These are phyloP conservation scores for Fusarium devonianum DNA, from an alignment of 2,329 filamentous ascomycete genomes.

Conservation along the genomic window DNA sequence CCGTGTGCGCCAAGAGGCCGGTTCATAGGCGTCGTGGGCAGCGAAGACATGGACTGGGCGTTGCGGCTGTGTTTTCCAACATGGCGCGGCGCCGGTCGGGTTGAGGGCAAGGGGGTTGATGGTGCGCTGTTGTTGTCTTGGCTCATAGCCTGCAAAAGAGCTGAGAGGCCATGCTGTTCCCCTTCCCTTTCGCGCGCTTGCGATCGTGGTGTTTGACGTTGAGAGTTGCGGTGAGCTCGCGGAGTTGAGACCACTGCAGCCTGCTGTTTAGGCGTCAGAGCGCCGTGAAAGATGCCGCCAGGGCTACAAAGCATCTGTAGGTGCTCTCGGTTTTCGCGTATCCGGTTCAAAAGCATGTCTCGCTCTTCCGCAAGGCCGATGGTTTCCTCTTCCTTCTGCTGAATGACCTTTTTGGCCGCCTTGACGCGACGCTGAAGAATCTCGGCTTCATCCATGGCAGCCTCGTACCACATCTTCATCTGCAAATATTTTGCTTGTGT, in stretches of 20 bases:
- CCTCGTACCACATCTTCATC: slow-evolving; percentile 71
- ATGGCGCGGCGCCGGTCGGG: slow-evolving; percentile 56
- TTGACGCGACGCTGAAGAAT: slow-evolving; percentile 70
- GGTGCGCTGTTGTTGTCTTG: slow-evolving; percentile 76
- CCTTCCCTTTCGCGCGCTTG: slow-evolving; percentile 56
- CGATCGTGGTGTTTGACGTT: slow-evolving; percentile 59
- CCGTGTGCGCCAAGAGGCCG: slow-evolving; percentile 57
- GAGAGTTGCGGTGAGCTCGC: slow-evolving; percentile 55
- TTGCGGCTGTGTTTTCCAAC: slow-evolving; percentile 73
- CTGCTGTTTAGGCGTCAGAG: slow-evolving; percentile 65
- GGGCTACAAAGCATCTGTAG: slow-evolving; percentile 81
- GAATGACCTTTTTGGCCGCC: slow-evolving; percentile 79
- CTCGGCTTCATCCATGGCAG: slow-evolving; percentile 70
- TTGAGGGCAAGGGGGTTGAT: slow-evolving; percentile 67
- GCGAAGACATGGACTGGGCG: slow-evolving; percentile 82
- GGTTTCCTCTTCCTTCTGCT: slow-evolving; percentile 78
- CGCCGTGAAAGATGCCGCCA: slow-evolving; percentile 70
- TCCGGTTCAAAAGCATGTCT: slow-evolving; percentile 78
- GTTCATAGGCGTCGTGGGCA: slow-evolving; percentile 77
- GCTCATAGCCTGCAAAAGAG: slow-evolving; percentile 80
- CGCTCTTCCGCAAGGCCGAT: slow-evolving; percentile 77
- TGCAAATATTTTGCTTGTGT: slow-evolving; percentile 65
- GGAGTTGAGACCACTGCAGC: slow-evolving; percentile 49
- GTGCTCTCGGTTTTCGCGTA: slow-evolving; percentile 88
- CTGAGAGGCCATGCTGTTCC: slow-evolving; percentile 75